These are phyloP conservation scores for Brettanomyces anomalus DNA, from an alignment of 805 yeast genomes.

Conservation along the genomic window DNA sequence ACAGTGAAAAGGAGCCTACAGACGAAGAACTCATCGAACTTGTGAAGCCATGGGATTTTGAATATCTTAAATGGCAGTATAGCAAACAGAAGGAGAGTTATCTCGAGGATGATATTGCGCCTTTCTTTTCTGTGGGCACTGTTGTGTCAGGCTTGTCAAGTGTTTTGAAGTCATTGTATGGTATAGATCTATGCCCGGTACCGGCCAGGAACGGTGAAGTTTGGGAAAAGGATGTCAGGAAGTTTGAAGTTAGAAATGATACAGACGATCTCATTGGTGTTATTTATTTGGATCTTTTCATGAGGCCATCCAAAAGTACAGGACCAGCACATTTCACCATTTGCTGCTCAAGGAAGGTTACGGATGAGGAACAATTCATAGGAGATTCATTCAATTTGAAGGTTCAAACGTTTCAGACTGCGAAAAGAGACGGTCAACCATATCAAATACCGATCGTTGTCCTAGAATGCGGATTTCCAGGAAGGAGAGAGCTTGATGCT, in stretches of 20 bases:
- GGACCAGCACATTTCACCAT: constrained; percentile 95
- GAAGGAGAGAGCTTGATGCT: constrained; percentile 18
- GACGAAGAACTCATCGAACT: constrained; percentile 32
- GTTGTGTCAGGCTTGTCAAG: constrained; percentile 76
- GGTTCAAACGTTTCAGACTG: constrained; percentile 23
- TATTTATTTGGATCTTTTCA: constrained; percentile 82
- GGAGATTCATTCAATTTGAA: constrained; percentile 29
- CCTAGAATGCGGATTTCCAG: constrained; percentile 71
- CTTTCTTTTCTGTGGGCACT: constrained; percentile 76
- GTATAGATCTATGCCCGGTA: constrained; percentile 64
- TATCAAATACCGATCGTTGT: constrained; percentile 88
- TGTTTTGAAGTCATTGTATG: constrained; percentile 64
- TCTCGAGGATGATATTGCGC: constrained; percentile 41
- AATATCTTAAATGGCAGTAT: constrained; percentile 34
- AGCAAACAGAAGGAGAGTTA: constrained; percentile 27
- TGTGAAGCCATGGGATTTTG: constrained; percentile 90
- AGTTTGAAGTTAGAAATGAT: constrained; percentile 65
- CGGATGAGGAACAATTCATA: constrained; percentile 39
- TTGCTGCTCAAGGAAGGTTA: constrained; percentile 81
- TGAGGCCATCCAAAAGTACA: constrained; percentile 63
- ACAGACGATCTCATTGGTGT: constrained; percentile 61
- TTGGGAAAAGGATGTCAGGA: constrained; percentile 82
- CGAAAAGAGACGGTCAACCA: constrained; percentile 35
- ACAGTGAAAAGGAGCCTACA: constrained; percentile 15
- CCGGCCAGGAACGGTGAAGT: constrained; percentile 63